A percentile compares a stretch with the other conserved stretches of the same genome.
phyloP scores from a whole-genome alignment of 768 basidiomycete species.

The Suillus subaureus region DNA sequence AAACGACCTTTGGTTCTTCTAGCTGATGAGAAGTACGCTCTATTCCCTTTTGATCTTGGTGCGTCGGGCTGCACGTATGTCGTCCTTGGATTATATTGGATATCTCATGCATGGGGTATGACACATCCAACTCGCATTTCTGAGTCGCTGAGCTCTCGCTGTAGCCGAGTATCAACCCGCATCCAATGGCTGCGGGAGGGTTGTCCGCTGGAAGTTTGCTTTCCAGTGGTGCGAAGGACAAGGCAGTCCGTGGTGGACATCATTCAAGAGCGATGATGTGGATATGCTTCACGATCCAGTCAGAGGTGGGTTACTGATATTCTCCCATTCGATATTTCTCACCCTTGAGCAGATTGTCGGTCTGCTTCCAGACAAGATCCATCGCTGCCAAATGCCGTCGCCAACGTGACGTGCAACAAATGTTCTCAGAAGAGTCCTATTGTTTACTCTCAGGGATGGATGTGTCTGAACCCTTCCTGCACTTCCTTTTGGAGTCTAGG shows the following conservation, averaged over 20 bases:
- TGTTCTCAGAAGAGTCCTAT: constrained; percentile 51
- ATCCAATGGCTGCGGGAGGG: constrained; percentile 47
- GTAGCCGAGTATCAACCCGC: constrained; percentile 63
- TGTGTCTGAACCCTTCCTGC: constrained; percentile 65
- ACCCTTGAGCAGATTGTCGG: not conserved
- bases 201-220: constrained; percentile 81
- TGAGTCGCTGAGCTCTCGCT: constrained; percentile 19
- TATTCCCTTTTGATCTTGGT: constrained; percentile 72
- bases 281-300: not conserved
- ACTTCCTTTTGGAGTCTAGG: constrained; percentile 52
- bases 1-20: constrained; percentile 66
- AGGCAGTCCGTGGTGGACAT: constrained; percentile 55
- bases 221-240: constrained; percentile 85
- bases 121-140: constrained; percentile 4
- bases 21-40: constrained; percentile 71
- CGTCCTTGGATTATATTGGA: constrained; percentile 63
- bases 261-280: not conserved
- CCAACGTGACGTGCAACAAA: constrained; percentile 33
- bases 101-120: constrained; percentile 58
- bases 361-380: not conserved
- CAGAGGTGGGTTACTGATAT: not conserved
- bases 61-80: constrained; percentile 52
- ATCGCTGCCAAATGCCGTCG: not conserved
- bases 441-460: constrained; percentile 60
- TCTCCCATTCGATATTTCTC: not conserved